phyloP scores from a whole-genome alignment of 495 filamentous ascomycete species.

The Aspergillus bertholletiae region DNA sequence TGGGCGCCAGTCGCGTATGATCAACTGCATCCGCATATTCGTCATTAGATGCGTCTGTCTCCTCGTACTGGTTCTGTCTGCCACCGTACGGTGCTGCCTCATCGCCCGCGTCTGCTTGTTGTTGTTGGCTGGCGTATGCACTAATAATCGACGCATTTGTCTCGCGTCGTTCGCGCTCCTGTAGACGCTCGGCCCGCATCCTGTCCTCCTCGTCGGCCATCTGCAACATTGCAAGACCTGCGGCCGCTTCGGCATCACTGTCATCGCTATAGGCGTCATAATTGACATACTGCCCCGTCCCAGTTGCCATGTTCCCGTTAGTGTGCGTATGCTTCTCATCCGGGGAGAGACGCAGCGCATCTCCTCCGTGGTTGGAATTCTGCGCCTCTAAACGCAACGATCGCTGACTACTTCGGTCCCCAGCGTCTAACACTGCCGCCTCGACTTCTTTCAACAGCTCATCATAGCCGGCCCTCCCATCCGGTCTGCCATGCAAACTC shows the following conservation, averaged over 20 bases:
- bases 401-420: slow-evolving; percentile 18
- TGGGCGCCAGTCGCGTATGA: slow-evolving; percentile 13
- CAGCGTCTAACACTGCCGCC: slow-evolving; percentile 37
- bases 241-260: slow-evolving; percentile 87
- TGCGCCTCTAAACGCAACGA: slow-evolving; percentile 15
- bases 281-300: slow-evolving; percentile 43
- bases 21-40: slow-evolving; percentile 13
- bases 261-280: slow-evolving; percentile 63
- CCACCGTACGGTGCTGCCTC: slow-evolving; percentile 70
- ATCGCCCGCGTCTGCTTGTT: slow-evolving; percentile 50
- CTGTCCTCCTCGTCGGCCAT: slow-evolving; percentile 81
- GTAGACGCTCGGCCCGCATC: slow-evolving; percentile 39
- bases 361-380: slow-evolving; percentile 8
- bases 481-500: slow-evolving; percentile 6
- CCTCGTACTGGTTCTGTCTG: slow-evolving; percentile 72
- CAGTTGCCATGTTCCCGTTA: slow-evolving; percentile 47
- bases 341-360: slow-evolving; percentile 21
- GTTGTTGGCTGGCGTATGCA: slow-evolving; percentile 35
- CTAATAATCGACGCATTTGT: slow-evolving; percentile 39
- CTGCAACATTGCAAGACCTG: slow-evolving; percentile 78
- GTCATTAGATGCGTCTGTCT: slow-evolving; percentile 31
- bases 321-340: slow-evolving; percentile 46
- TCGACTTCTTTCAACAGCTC: slow-evolving; percentile 48
- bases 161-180: slow-evolving; percentile 54
- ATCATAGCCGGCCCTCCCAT: slow-evolving; percentile 31